phyloP scores from a whole-genome alignment of 768 basidiomycete genomes.

The Russula brevipes region DNA sequence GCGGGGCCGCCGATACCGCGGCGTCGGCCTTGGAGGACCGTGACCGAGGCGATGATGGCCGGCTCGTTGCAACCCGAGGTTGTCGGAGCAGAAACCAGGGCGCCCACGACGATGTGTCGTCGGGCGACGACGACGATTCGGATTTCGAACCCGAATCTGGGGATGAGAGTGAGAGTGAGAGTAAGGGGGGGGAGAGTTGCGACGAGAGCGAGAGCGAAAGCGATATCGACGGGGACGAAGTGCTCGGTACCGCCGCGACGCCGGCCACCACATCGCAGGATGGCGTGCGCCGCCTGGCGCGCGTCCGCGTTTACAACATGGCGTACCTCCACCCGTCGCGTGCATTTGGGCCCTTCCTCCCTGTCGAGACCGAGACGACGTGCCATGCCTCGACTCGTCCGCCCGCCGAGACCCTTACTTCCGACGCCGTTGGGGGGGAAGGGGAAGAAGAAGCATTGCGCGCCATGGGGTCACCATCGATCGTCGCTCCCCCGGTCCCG shows the following conservation, averaged over 20 bases:
- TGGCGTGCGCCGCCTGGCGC: constrained; percentile 32
- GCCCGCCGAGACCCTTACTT: neutral
- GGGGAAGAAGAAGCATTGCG: neutral
- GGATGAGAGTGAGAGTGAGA: neutral
- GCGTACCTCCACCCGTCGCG: constrained; percentile 33
- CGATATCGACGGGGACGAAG: constrained; percentile 8
- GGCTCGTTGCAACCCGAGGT: neutral
- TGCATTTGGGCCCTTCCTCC: constrained; percentile 37
- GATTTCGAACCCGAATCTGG: neutral
- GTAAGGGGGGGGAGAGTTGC: neutral
- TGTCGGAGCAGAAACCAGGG: neutral
- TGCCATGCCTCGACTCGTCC: neutral
- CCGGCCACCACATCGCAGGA: neutral
- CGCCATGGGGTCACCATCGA: neutral
- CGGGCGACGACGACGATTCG: neutral
- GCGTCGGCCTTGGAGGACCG: neutral
- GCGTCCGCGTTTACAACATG: constrained; percentile 37
- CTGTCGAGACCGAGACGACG: constrained; percentile 10
- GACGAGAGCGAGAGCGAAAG: neutral
- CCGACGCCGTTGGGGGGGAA: neutral
- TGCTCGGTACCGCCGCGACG: neutral
- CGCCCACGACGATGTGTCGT: neutral
- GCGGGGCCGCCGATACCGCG: neutral
- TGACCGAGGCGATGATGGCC: too few relatives aligned
- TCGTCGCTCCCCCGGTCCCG: neutral